Evolutionary conservation across 495 filamentous ascomycete genomes (phyloP).

Genomic region (Xylaria longipes): DNA sequence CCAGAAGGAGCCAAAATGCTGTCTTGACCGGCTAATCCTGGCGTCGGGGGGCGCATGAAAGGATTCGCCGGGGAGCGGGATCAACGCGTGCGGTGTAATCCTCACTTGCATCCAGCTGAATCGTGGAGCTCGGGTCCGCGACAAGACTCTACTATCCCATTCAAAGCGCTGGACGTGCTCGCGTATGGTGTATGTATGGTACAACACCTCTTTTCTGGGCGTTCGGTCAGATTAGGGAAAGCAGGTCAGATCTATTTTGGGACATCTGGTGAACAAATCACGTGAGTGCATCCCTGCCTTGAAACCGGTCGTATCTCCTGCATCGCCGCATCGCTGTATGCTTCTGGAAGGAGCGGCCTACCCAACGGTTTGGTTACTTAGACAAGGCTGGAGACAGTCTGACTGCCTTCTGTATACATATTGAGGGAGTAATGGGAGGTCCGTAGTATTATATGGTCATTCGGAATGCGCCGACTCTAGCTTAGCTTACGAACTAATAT

Average conservation of each 20-base stretch:
- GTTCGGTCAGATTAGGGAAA: conserved; percentile 24
- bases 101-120: conserved; percentile 17
- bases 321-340: background rate
- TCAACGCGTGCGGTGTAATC: conserved; percentile 5
- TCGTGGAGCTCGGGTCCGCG: conserved; percentile 9
- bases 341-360: background rate
- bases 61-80: conserved; percentile 16
- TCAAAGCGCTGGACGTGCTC: conserved; percentile 16
- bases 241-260: conserved; percentile 28
- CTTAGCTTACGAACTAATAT: conserved; percentile 15
- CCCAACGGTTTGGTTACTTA: background rate
- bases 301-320: conserved; percentile 4
- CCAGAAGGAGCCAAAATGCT: conserved; percentile 21
- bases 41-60: conserved; percentile 10
- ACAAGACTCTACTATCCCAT: conserved; percentile 11
- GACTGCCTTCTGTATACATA: background rate
- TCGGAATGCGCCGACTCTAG: conserved; percentile 5
- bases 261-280: conserved; percentile 11
- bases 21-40: conserved; percentile 16
- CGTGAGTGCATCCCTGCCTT: conserved; percentile 21
- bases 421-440: background rate
- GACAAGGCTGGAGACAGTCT: background rate
- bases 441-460: background rate
- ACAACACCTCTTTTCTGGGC: conserved; percentile 20
- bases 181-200: conserved; percentile 22